Evolutionary conservation across 2,329 filamentous ascomycete genomes (phyloP).

Genomic region (Claviceps arundinis): DNA sequence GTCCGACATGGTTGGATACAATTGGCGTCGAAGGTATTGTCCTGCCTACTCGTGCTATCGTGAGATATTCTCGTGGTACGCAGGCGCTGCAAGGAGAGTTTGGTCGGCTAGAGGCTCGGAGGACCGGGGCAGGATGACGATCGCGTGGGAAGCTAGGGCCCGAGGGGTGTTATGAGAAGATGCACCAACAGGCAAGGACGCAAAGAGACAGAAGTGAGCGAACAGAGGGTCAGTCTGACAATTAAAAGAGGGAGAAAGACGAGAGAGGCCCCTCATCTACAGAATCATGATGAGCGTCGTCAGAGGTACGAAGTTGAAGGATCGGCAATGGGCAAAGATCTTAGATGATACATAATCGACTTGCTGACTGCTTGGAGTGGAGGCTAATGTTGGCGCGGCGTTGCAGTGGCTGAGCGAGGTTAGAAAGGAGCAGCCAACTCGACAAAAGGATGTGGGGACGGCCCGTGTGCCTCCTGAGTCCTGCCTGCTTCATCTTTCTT

Average conservation of each 20-base stretch:
- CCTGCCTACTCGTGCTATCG: neutral
- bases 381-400: no score
- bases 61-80: neutral
- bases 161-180: neutral
- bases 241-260: neutral
- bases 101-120: neutral
- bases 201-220: neutral
- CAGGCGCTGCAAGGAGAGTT: neutral
- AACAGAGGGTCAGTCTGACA: neutral
- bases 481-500: no score
- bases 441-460: no score
- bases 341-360: no score
- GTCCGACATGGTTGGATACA: conserved; percentile 32
- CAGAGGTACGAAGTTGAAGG: neutral
- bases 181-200: neutral
- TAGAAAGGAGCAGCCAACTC: no score
- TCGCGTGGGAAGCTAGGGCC: neutral
- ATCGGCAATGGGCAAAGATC: neutral
- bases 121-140: neutral
- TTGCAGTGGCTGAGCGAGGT: no score
- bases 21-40: neutral
- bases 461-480: no score
- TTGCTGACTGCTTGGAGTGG: no score
- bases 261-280: neutral
- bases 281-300: neutral